Evolutionary conservation across 2,329 filamentous ascomycete species (phyloP).

Genomic region (Calonectria pseudoturangicola): DNA sequence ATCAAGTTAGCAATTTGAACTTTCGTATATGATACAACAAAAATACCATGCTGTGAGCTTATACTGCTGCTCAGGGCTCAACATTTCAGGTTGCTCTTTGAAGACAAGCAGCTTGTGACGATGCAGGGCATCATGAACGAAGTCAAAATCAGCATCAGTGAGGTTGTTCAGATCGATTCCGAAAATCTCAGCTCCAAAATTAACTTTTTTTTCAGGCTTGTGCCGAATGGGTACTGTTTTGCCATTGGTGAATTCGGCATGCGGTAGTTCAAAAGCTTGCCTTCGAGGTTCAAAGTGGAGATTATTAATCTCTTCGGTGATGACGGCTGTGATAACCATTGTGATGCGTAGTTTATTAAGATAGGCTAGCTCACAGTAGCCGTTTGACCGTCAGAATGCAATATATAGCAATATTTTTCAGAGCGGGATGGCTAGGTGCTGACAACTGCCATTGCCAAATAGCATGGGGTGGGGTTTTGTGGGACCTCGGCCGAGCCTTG

Average conservation of each 20-base stretch:
- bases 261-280: not conserved
- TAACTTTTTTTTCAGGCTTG: not conserved
- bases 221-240: not conserved
- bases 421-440: too few relatives aligned
- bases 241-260: not conserved
- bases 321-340: slow-evolving; percentile 13
- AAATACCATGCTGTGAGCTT: not conserved
- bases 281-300: slow-evolving; percentile 1
- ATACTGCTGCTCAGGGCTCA: slow-evolving; percentile 18
- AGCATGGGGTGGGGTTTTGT: not conserved
- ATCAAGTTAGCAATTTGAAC: not conserved
- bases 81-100: slow-evolving; percentile 7
- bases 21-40: not conserved
- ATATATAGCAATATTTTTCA: too few relatives aligned
- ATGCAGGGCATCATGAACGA: slow-evolving; percentile 4
- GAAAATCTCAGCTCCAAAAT: slow-evolving; percentile 3
- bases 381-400: not conserved
- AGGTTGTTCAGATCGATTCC: slow-evolving; percentile 14
- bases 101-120: slow-evolving; percentile 9
- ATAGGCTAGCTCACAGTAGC: not conserved
- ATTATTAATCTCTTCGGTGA: not conserved
- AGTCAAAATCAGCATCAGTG: slow-evolving; percentile 12
- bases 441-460: too few relatives aligned
- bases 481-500: not conserved
- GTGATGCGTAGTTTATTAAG: not conserved